Evolutionary conservation across 495 filamentous ascomycete species (phyloP), one percentile per base, ranked within the genome.

Genomic region (Neurospora tetrasperma): DNA sequence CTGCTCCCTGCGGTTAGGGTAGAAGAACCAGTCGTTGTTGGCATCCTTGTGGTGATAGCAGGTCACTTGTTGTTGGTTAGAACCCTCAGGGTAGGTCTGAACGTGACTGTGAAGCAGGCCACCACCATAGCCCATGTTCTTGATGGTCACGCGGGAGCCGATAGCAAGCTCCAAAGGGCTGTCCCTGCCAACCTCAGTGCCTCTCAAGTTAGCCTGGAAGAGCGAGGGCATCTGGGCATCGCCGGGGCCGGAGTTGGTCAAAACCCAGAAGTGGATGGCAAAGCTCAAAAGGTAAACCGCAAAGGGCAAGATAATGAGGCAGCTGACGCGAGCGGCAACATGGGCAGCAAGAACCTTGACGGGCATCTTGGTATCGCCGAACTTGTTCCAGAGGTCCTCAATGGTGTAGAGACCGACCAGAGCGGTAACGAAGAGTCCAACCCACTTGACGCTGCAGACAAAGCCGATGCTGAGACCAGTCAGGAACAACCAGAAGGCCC

Each of bases 1-100:
- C 4, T 86, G 80, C 42, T 95, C 86, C 41, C 85, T 76, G 54
- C 96, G 91, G 83, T 94, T 96, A 20, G 96, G 96, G 79, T 97
- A 97, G 80, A 99, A 97, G 82, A 94, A 98, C 96, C 96, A 99
- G 83, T 99, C 96, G 78, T 99, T 99, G 85, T 99, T 99, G 76
- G 96, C 89, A 87, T 99, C 96, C 80, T 99, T 99, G 85, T 99
- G 96, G 82, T 99, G 96, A 80, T 99, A 99, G 84, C 96, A 99
- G 41, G 96, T 99, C 71, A 99, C 91, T 81, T 99, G 96, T 78
- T 99, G 96, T 82, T 99, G 96, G 8, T 81, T 82, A 16, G 96
- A 98, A 41, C 96, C 96, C 82, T 99, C 96, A 0, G 96, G 96
- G 77, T 92, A 99, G 16, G 95, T 85, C 82, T 99, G 96, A 75